Evolutionary conservation across 257 asterid genomes (phyloP).

Genomic region (Fraxinus americana): DNA sequence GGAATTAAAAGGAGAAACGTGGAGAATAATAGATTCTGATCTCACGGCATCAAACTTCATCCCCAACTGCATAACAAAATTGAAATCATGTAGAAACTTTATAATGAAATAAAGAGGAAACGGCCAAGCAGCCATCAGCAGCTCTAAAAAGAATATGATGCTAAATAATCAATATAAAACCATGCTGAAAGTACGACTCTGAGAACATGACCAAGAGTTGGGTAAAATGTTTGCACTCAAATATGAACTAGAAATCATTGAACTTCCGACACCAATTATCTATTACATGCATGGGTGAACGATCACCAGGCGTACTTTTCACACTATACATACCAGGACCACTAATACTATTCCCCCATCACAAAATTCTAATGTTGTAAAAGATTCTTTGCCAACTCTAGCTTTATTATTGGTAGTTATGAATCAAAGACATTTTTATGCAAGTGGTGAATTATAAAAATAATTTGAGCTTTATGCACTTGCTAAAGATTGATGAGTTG

Average conservation of each 20-base stretch:
- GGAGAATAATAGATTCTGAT: too few relatives aligned
- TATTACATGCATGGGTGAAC: conserved; percentile 15
- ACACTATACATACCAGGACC: background rate
- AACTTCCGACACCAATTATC: conserved; percentile 12
- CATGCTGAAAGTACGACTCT: conserved; percentile 16
- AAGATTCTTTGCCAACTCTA: conserved; percentile 7
- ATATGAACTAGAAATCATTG: conserved; percentile 3
- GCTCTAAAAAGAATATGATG: conserved; percentile 1
- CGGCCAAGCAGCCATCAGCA: background rate
- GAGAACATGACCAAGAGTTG: conserved; percentile 3
- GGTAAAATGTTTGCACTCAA: background rate
- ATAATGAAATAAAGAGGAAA: background rate
- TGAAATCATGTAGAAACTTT: conserved; percentile 11
- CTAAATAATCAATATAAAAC: background rate
- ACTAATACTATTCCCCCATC: background rate
- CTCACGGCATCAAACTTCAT: too few relatives aligned
- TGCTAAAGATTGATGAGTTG: too few relatives aligned
- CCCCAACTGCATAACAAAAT: conserved; percentile 61
- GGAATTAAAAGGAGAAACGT: too few relatives aligned
- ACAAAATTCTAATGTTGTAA: background rate
- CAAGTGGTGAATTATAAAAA: too few relatives aligned
- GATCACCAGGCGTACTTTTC: conserved; percentile 5
- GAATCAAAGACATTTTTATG: too few relatives aligned
- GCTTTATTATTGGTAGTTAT: too few relatives aligned
- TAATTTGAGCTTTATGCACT: too few relatives aligned